Conservation (phyloP, 305 asterid species). For the Solanum chacoense region DNA sequence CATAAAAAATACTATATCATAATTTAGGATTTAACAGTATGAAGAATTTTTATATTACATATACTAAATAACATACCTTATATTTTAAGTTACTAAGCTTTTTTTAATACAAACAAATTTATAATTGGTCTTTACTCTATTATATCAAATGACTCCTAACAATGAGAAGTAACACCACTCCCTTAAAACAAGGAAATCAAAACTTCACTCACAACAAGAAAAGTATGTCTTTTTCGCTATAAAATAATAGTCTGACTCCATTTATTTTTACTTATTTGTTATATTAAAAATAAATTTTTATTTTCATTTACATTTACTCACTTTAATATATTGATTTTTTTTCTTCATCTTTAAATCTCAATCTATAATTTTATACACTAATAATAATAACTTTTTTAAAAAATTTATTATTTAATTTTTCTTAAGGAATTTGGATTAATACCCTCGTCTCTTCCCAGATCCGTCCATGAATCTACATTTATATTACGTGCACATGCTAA, state of each 20-base stretch:
- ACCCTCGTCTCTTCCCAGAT: neutral
- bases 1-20: neutral
- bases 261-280: neutral
- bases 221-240: neutral
- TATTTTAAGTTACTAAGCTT: neutral
- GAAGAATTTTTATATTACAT: no score
- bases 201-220: neutral
- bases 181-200: neutral
- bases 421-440: accelerated
- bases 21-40: neutral
- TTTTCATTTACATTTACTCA: neutral
- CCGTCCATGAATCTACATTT: neutral
- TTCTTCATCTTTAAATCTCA: neutral
- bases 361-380: neutral
- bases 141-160: neutral
- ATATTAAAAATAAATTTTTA: neutral
- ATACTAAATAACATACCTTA: neutral
- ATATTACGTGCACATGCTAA: neutral
- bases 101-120: no score
- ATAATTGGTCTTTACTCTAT: neutral
- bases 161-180: neutral
- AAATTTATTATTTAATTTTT: neutral
- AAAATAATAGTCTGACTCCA: no score
- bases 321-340: neutral
- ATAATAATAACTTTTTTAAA: neutral